Evolutionary conservation across 2,329 filamentous ascomycete genomes (phyloP), one percentile per base, ranked within the genome.

Genomic region (Fusarium agapanthi): DNA sequence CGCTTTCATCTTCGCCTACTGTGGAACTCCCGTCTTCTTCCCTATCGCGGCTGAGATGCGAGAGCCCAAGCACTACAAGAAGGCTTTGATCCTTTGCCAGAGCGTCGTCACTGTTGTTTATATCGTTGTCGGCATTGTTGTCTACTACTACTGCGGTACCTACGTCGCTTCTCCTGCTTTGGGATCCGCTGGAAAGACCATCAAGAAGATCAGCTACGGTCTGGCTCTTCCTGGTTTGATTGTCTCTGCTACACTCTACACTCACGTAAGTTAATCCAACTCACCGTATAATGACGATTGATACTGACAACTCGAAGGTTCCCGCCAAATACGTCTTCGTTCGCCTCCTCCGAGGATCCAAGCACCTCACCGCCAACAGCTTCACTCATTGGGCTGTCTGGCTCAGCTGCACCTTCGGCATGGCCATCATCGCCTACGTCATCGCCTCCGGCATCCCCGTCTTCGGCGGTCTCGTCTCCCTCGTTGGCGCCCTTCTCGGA

Each of bases 161-260:
- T 86, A 83, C 55, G 83, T 87, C 4, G 82, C 84, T 1, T 85
- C 84, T 1, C 85, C 85, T 0, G 84, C 85, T n/a, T 80, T 87
- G 8, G 85, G 84, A 13, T 85, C 83, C 7, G 85, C 84, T 3
- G 85, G 85, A 10, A 34, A 58, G 4, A 67, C 75, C 1, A 77
- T 85, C 57, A 86, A 86, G 79, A 86, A 82, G 68, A 72, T 86
- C 24, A 80, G 77, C 61, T 87, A 87, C 56, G 85, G 83, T 3
- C 56, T 81, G 0, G 79, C 79, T 18, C 66, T 80, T 7, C 79
- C 79, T 1, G 79, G 79, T 28, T 72, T 80, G 0, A 57, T 79
- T 3, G 79, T 77, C 10, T 76, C 76, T 9, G 74, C 74, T 4
- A 77, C 72, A 8, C 68, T 80, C 3, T 70, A 79, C 32, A 71